Evolutionary conservation across 2,329 filamentous ascomycete species (phyloP), one percentile per base, ranked within the genome.

Genomic region (Fusarium temperatum): DNA sequence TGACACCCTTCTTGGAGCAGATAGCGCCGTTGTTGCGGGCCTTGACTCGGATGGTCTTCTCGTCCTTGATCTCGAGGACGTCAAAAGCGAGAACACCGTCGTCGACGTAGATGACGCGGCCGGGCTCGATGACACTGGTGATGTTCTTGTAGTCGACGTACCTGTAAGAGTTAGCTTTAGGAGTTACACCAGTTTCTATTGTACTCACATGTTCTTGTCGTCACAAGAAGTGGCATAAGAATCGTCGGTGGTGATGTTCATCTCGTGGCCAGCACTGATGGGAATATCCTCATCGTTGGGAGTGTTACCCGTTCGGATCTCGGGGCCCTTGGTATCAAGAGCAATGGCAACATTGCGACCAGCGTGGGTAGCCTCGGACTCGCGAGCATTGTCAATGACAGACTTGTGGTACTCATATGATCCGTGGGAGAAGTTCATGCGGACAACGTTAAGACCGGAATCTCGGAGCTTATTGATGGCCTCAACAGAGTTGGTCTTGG

Each of bases 71-170:
- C 82, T 94, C 90, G 77, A 98, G 84, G 73, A 99, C 96, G 82
- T 98, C 93, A 80, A 99, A 98, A 32, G 96, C 97, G 79, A 98
- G 92, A 77, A 99, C 96, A 85, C 96, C 96, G 81, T 99, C 96
- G 81, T 99, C 96, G 79, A 99, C 96, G 86, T 97, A 99, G 88
- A 99, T 97, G 84, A 93, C 92, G 80, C 96, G 95, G 81, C 96
- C 96, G 68, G 90, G 88, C 83, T 93, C 85, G 81, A 99, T 98
- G 79, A 99, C 96, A 88, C 97, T 98, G 86, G 96, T 98, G 86
- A 99, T 98, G 89, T 99, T 99, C 92, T 97, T 97, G 90, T 99
- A 98, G 88, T 98, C 96, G 81, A 98, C 93, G 82, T 95, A 98
- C 92, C 94, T 96, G 18, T 38, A 45, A 36, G 26, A 32, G 47